These are phyloP conservation scores for Epichloe sibirici DNA, from an alignment of 2,329 filamentous ascomycete species.

Conservation along the genomic window DNA sequence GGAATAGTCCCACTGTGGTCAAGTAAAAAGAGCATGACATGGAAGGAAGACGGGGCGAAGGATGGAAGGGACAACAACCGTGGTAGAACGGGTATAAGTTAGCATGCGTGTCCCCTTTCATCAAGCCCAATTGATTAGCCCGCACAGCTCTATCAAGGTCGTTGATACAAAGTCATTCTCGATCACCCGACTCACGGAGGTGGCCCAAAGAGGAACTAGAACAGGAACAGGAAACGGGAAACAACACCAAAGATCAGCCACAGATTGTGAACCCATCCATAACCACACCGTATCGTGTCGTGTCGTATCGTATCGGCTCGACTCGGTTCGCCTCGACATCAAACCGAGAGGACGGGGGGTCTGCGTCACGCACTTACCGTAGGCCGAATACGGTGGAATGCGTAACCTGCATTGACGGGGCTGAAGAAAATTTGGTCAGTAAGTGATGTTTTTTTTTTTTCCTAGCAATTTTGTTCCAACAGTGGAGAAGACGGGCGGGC, in stretches of 20 bases:
- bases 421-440: not conserved
- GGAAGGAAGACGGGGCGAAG: conserved; percentile 12
- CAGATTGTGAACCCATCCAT: not conserved
- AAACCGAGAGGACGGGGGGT: not conserved
- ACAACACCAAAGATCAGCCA: not conserved
- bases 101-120: conserved; percentile 19
- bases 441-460: not conserved
- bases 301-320: not conserved
- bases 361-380: not conserved
- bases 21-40: conserved; percentile 6
- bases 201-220: not conserved
- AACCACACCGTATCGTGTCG: not conserved
- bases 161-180: not conserved
- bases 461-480: not conserved
- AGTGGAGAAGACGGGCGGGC: not conserved
- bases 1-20: conserved; percentile 19
- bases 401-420: not conserved
- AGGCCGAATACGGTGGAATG: not conserved
- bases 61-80: conserved; percentile 13
- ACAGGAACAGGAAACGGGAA: too few relatives aligned
- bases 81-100: conserved; percentile 27
- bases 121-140: conserved; percentile 8
- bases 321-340: not conserved
- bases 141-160: conserved; percentile 4
- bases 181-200: not conserved